A percentile compares a stretch with the other conserved stretches of the same genome.
Conservation (phyloP, 306 rosid species). For the Trifolium pratense region DNA sequence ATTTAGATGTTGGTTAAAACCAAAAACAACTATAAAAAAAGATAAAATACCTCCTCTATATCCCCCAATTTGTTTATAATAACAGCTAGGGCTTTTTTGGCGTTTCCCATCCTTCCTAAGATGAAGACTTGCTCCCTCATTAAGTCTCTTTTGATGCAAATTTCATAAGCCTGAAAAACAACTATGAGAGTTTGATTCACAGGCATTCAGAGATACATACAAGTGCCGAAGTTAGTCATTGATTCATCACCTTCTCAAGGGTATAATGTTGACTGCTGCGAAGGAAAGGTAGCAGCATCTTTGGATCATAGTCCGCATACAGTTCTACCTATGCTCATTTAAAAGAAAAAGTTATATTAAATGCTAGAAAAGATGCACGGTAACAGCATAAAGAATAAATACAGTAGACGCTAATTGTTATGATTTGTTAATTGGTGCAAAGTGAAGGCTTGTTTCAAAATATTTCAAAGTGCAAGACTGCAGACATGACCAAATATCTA, state of each 20-base stretch:
- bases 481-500: slow-evolving; percentile 27
- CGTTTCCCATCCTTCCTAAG: slow-evolving; percentile 97
- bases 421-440: neutral
- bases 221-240: slow-evolving; percentile 33
- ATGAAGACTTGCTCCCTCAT: slow-evolving; percentile 91
- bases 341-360: slow-evolving; percentile 32
- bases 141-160: slow-evolving; percentile 70
- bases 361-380: slow-evolving; percentile 26
- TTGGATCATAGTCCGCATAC: slow-evolving; percentile 91
- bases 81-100: slow-evolving; percentile 83
- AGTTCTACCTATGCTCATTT: slow-evolving; percentile 76
- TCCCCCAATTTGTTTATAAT: slow-evolving; percentile 87
- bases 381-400: neutral
- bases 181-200: slow-evolving; percentile 38
- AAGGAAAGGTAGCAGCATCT: slow-evolving; percentile 93
- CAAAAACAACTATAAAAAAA: slow-evolving; percentile 40
- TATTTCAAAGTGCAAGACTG: slow-evolving; percentile 26
- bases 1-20: slow-evolving; percentile 29
- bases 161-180: slow-evolving; percentile 80
- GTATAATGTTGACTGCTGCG: slow-evolving; percentile 96
- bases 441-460: slow-evolving; percentile 24
- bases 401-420: neutral
- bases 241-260: slow-evolving; percentile 80
- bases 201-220: slow-evolving; percentile 25
- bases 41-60: slow-evolving; percentile 80